Evolutionary conservation across 1,284 basidiomycete species (phyloP), one percentile per base, ranked within the genome.

Genomic region (Termitomyces sp.): DNA sequence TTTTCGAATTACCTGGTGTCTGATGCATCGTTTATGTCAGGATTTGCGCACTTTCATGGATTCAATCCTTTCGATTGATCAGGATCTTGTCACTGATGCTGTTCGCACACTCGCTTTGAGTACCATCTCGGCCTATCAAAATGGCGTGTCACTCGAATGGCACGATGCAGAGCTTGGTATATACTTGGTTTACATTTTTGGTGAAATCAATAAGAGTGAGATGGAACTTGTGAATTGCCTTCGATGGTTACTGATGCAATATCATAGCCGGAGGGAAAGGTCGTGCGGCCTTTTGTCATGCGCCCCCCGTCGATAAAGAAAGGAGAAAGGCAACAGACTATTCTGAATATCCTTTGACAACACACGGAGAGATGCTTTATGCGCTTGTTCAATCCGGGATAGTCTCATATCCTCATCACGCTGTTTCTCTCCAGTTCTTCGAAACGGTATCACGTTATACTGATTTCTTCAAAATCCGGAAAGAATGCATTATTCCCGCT

Each of bases 391-490:
- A 88, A 59, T 94, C 91, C 26, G 85, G 87, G 18, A 85, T 99
- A 43, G 86, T 88, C 2, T 76, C 79, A 1, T 95, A 89, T 72
- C 91, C 92, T 1, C 88, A 97, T 69, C 86, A 88, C 24, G 80
- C 87, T 8, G 96, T 98, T n/a, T 78, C 84, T 11, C 79, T 97
- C 68, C 93, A 96, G 65, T 97, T 90, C 72, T 98, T 98, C 61
- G 97, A 99, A 72, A 91, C 91, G 19, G 81, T 84, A 8, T 84
- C 93, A 13, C 84, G 97, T 51, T 99, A 99, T 68, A 83, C 86
- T 37, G 94, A 98, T 66, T 98, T 98, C 69, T 99, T 98, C 83
- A 93, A 91, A 69, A 84, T 93, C 33, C 86, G 92, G 57, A 87
- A 88, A 65, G 84, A 93, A 58, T 89, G 87, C 61, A 88, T 98